phyloP scores from a whole-genome alignment of 768 basidiomycete species.

The Asterophora parasitica region DNA sequence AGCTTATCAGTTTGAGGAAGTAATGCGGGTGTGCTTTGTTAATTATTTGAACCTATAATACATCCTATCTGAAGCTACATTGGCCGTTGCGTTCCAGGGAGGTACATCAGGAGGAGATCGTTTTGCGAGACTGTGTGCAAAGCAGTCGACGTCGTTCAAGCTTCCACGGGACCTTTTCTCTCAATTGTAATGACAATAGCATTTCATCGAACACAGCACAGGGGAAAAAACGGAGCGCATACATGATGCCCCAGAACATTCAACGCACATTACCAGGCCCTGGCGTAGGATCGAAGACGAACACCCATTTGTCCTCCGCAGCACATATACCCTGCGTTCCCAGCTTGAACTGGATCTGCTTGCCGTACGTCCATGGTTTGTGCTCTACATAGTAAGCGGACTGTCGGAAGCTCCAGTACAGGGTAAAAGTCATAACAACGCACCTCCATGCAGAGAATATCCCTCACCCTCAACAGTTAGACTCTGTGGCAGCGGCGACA shows the following conservation, averaged over 20 bases:
- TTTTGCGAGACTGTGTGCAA: too few relatives aligned
- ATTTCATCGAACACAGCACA: background rate
- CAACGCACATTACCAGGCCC: too few relatives aligned
- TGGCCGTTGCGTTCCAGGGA: too few relatives aligned
- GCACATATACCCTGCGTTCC: constrained; percentile 21
- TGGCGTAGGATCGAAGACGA: constrained; percentile 20
- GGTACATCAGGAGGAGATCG: too few relatives aligned
- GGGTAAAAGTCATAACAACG: constrained; percentile 5
- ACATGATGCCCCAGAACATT: too few relatives aligned
- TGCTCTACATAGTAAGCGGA: constrained; percentile 19
- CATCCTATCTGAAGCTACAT: background rate
- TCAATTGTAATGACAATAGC: too few relatives aligned
- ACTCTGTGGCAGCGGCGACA: constrained; percentile 21
- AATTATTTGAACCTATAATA: constrained; percentile 5
- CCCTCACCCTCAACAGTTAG: constrained; percentile 26
- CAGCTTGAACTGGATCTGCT: constrained; percentile 24
- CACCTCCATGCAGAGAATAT: constrained; percentile 28
- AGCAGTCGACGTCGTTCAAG: too few relatives aligned
- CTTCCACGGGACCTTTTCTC: too few relatives aligned
- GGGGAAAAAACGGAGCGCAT: too few relatives aligned
- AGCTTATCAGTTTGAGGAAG: constrained; percentile 61
- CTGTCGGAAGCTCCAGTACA: background rate
- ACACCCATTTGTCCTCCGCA: constrained; percentile 31
- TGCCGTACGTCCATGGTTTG: constrained; percentile 28
- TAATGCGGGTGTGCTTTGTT: constrained; percentile 17